These are phyloP conservation scores for Tagetes patula DNA, from an alignment of 129 eudicot genomes.

Conservation along the genomic window DNA sequence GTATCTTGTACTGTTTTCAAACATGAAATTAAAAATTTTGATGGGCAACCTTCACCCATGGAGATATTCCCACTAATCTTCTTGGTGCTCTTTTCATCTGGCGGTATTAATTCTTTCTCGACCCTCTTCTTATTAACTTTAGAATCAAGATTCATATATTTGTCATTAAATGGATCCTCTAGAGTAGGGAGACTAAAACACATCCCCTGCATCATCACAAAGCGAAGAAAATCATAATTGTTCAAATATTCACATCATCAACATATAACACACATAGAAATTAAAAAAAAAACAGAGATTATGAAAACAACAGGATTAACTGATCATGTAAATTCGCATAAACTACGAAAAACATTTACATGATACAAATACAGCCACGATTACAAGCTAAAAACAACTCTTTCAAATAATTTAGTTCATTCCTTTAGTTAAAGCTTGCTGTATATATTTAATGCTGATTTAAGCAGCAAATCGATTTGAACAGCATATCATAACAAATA, in stretches of 20 bases:
- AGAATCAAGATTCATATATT: slow-evolving; percentile 32
- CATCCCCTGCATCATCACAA: slow-evolving; percentile 53
- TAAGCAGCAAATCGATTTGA: neutral
- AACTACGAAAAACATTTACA: neutral
- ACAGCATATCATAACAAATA: neutral
- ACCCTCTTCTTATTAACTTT: slow-evolving; percentile 41
- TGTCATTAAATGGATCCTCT: slow-evolving; percentile 85
- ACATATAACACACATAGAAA: neutral
- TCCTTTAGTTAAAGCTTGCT: neutral
- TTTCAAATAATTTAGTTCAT: neutral
- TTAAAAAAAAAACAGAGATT: neutral
- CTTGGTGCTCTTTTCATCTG: slow-evolving; percentile 4
- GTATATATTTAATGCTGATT: neutral
- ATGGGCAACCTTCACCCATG: slow-evolving; percentile 51
- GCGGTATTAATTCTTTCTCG: slow-evolving; percentile 21
- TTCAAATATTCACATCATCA: neutral
- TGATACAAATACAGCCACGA: neutral
- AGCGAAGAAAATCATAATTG: neutral
- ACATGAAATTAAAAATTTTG: slow-evolving; percentile 67
- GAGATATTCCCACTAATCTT: slow-evolving; percentile 19
- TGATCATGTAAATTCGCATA: neutral
- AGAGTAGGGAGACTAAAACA: slow-evolving; percentile 84
- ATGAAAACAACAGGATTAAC: neutral
- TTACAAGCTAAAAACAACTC: neutral
- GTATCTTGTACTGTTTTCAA: slow-evolving; percentile 62